These are phyloP conservation scores for Diutina catenulata DNA, from an alignment of 1,139 yeast genomes.

Conservation along the genomic window DNA sequence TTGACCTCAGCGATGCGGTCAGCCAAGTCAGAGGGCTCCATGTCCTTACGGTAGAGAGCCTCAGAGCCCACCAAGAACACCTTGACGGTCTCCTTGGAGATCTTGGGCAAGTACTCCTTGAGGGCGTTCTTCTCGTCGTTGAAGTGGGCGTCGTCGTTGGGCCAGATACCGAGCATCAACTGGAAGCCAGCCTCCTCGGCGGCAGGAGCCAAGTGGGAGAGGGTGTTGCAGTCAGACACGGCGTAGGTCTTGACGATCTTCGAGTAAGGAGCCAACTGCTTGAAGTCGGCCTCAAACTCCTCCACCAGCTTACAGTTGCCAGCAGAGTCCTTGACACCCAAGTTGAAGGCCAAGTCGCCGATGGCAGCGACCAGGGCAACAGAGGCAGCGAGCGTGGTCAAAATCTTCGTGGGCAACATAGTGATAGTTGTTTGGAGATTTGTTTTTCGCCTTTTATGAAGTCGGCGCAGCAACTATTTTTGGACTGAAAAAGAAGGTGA, in stretches of 20 bases:
- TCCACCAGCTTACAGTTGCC: slow-evolving; percentile 63
- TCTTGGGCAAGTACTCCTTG: slow-evolving; percentile 51
- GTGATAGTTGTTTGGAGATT: neutral
- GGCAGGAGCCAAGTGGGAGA: slow-evolving; percentile 76
- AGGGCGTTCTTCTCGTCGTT: slow-evolving; percentile 61
- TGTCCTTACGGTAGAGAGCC: slow-evolving; percentile 77
- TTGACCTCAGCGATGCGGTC: slow-evolving; percentile 48
- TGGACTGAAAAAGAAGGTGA: no score
- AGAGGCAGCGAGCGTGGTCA: slow-evolving; percentile 26
- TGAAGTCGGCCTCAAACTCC: slow-evolving; percentile 59
- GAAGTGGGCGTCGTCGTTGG: slow-evolving; percentile 68
- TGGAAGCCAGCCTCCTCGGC: slow-evolving; percentile 66
- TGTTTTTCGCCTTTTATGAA: neutral
- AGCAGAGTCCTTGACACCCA: slow-evolving; percentile 61
- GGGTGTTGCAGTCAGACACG: slow-evolving; percentile 78
- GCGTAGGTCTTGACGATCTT: slow-evolving; percentile 70
- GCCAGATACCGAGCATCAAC: slow-evolving; percentile 81
- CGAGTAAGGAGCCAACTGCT: slow-evolving; percentile 42
- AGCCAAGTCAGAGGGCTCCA: slow-evolving; percentile 62
- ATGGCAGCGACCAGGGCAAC: slow-evolving; percentile 18
- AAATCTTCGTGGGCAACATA: slow-evolving; percentile 28
- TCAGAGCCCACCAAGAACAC: slow-evolving; percentile 85
- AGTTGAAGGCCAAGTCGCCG: slow-evolving; percentile 48
- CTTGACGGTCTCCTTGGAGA: slow-evolving; percentile 56
- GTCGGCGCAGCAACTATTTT: slow-evolving; percentile 5